A percentile compares a stretch with the other conserved stretches of the same genome.
These are phyloP conservation scores for Vitis hybrid DNA, from an alignment of 177 flowering plant genomes.

Conservation along the genomic window DNA sequence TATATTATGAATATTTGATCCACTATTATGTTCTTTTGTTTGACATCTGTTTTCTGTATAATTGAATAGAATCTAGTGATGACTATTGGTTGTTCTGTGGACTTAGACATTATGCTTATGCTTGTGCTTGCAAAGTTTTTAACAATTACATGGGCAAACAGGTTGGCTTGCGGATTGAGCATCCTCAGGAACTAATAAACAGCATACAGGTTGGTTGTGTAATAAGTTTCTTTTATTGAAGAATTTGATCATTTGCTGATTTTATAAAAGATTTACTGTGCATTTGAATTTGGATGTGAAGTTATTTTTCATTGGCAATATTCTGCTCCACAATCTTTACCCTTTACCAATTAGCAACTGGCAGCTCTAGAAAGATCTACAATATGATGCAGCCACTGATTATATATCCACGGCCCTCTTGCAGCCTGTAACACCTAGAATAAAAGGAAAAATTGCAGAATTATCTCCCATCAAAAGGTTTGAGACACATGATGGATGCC, in stretches of 20 bases:
- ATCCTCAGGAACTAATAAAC: slow-evolving; percentile 95
- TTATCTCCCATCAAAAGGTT: too few relatives aligned
- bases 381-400: too few relatives aligned
- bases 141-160: slow-evolving; percentile 28
- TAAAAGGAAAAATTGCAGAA: too few relatives aligned
- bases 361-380: too few relatives aligned
- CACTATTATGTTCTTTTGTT: not conserved
- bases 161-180: slow-evolving; percentile 97
- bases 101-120: not conserved
- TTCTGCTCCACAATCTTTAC: too few relatives aligned
- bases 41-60: not conserved
- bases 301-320: too few relatives aligned
- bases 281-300: too few relatives aligned
- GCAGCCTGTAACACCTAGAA: too few relatives aligned
- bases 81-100: not conserved
- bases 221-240: not conserved
- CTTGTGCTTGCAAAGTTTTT: not conserved
- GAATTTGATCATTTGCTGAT: slow-evolving; percentile 1
- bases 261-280: not conserved
- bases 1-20: not conserved
- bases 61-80: not conserved
- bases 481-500: too few relatives aligned
- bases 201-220: slow-evolving; percentile 71
- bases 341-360: too few relatives aligned
- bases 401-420: too few relatives aligned